These are phyloP conservation scores for Aspergillus versicolor DNA, from an alignment of 2,329 filamentous ascomycete species.

Conservation along the genomic window DNA sequence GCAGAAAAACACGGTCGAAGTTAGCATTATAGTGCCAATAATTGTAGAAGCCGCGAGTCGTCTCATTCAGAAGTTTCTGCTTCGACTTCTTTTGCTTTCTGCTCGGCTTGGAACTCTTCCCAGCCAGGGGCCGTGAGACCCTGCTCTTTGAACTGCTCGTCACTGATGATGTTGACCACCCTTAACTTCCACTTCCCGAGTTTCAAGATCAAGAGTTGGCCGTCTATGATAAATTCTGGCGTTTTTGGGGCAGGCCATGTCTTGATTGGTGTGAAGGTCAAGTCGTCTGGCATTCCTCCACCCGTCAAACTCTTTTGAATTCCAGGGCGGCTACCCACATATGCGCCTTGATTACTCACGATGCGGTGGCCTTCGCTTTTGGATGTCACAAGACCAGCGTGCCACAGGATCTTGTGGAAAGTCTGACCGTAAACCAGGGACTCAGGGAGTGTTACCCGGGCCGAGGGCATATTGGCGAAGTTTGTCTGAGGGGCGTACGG, in stretches of 20 bases:
- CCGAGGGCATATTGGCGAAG: conserved; percentile 37
- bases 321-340: conserved; percentile 46
- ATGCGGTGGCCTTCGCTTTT: conserved; percentile 54
- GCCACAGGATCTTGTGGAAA: conserved; percentile 51
- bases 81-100: not conserved
- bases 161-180: conserved; percentile 55
- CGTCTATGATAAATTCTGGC: conserved; percentile 51
- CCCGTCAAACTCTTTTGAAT: conserved; percentile 32
- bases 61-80: not conserved
- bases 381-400: conserved; percentile 52
- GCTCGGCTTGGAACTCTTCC: conserved; percentile 34
- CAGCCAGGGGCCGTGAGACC: conserved; percentile 53
- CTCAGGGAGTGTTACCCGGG: conserved; percentile 47
- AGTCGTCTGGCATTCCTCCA: conserved; percentile 37
- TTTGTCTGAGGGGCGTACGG: conserved; percentile 39
- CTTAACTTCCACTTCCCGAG: conserved; percentile 62
- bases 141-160: conserved; percentile 51
- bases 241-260: conserved; percentile 44
- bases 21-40: not conserved
- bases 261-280: conserved; percentile 53
- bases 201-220: conserved; percentile 54
- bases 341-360: conserved; percentile 50
- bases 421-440: conserved; percentile 50
- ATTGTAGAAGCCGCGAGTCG: not conserved
- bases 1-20: conserved; percentile 8